Percentiles rank a stretch among this genome's conserved stretches.
Evolutionary conservation across 2,329 filamentous ascomycete species (phyloP).

Genomic region (Paraphoma sp.): DNA sequence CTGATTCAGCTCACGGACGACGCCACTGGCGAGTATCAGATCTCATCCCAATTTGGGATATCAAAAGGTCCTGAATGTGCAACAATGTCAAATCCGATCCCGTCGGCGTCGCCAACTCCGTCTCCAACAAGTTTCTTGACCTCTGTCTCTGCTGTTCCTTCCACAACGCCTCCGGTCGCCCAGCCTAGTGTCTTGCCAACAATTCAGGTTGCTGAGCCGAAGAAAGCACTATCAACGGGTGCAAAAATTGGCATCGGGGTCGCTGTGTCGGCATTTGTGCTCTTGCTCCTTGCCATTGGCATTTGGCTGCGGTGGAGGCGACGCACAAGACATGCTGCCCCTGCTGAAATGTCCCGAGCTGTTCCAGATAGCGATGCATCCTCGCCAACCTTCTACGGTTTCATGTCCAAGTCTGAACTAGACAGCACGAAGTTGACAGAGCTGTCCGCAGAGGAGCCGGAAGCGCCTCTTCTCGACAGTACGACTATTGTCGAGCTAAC

Average conservation of each 20-base stretch:
- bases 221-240: background rate
- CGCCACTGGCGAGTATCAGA: constrained; percentile 64
- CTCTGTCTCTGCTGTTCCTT: background rate
- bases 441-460: background rate
- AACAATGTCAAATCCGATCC: background rate
- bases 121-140: background rate
- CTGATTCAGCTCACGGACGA: constrained; percentile 68
- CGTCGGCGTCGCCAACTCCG: background rate
- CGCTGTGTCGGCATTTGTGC: background rate
- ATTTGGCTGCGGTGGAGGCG: background rate
- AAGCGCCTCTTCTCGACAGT: background rate
- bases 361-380: background rate
- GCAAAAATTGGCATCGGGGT: background rate
- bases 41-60: constrained; percentile 4
- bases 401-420: background rate
- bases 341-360: background rate
- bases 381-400: background rate
- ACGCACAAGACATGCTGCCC: background rate
- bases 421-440: background rate
- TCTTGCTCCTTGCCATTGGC: background rate
- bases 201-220: background rate
- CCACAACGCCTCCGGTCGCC: background rate
- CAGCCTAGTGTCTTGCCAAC: background rate
- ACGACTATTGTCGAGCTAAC: background rate
- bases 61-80: background rate